phyloP scores from a whole-genome alignment of 2,329 filamentous ascomycete genomes.

The Colletotrichum sp. region DNA sequence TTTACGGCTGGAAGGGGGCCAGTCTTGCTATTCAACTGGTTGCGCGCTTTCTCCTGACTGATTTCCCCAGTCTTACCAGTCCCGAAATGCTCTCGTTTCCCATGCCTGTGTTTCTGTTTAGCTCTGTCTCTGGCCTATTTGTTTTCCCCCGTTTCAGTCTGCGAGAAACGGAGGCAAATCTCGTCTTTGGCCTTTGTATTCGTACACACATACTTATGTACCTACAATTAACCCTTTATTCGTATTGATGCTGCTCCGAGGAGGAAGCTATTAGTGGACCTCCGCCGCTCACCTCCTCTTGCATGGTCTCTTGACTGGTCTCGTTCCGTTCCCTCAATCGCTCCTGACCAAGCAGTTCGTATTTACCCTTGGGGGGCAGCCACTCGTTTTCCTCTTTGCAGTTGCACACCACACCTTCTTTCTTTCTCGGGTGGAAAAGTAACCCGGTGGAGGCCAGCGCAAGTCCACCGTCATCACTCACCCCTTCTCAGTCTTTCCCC shows the following conservation, averaged over 20 bases:
- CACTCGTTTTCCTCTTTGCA: background rate
- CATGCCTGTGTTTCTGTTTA: background rate
- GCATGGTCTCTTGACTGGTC: background rate
- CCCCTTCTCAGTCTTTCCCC: background rate
- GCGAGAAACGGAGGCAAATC: background rate
- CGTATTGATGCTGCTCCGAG: background rate
- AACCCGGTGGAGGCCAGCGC: background rate
- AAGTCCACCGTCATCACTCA: conserved; percentile 8
- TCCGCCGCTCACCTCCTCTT: background rate
- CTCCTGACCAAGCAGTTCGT: conserved; percentile 10
- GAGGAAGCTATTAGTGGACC: conserved; percentile 8
- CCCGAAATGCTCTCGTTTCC: conserved; percentile 1
- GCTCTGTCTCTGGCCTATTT: background rate
- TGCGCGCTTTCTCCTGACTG: conserved; percentile 1
- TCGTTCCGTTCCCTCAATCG: background rate
- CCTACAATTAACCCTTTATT: background rate
- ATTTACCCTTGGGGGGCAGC: conserved; percentile 5
- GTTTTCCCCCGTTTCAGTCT: background rate
- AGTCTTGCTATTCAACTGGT: conserved; percentile 2
- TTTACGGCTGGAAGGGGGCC: background rate
- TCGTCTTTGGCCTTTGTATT: background rate
- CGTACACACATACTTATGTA: background rate
- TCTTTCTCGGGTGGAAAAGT: background rate
- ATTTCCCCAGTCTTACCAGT: conserved; percentile 14
- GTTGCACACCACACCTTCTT: background rate